Evolutionary conservation across 1,139 yeast species (phyloP).

Genomic region (Yamadazyma friedrichii): DNA sequence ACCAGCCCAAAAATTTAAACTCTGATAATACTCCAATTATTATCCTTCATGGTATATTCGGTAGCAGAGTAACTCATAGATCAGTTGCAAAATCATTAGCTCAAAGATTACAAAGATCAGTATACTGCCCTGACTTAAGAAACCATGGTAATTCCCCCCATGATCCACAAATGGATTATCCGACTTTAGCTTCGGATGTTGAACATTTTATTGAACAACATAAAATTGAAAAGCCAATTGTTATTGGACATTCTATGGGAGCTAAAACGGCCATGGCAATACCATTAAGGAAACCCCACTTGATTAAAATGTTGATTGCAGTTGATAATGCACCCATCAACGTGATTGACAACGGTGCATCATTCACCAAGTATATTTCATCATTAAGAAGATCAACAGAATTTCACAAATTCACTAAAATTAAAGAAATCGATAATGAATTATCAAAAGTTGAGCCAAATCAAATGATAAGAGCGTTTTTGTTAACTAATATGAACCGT

Average conservation of each 20-base stretch:
- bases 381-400: slow-evolving; percentile 57
- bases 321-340: slow-evolving; percentile 92
- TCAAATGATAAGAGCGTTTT: slow-evolving; percentile 68
- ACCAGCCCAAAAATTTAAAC: slow-evolving; percentile 21
- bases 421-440: slow-evolving; percentile 67
- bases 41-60: slow-evolving; percentile 87
- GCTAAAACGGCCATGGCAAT: slow-evolving; percentile 93
- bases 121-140: slow-evolving; percentile 78
- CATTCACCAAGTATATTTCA: slow-evolving; percentile 65
- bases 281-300: slow-evolving; percentile 65
- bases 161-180: slow-evolving; percentile 64
- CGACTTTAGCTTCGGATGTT: slow-evolving; percentile 82
- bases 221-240: slow-evolving; percentile 49
- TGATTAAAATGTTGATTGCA: slow-evolving; percentile 63
- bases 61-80: slow-evolving; percentile 75
- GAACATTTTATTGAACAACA: slow-evolving; percentile 60
- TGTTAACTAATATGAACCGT: slow-evolving; percentile 66
- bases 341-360: slow-evolving; percentile 48
- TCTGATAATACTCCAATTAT: slow-evolving; percentile 52
- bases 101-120: slow-evolving; percentile 41
- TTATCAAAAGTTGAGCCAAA: slow-evolving; percentile 63
- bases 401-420: slow-evolving; percentile 41
- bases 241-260: slow-evolving; percentile 97
- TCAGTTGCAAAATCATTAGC: slow-evolving; percentile 59
- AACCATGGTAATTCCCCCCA: slow-evolving; percentile 95